Evolutionary conservation across 139 green algal species (phyloP).

Genomic region (Astrephomene gubernaculifera): DNA sequence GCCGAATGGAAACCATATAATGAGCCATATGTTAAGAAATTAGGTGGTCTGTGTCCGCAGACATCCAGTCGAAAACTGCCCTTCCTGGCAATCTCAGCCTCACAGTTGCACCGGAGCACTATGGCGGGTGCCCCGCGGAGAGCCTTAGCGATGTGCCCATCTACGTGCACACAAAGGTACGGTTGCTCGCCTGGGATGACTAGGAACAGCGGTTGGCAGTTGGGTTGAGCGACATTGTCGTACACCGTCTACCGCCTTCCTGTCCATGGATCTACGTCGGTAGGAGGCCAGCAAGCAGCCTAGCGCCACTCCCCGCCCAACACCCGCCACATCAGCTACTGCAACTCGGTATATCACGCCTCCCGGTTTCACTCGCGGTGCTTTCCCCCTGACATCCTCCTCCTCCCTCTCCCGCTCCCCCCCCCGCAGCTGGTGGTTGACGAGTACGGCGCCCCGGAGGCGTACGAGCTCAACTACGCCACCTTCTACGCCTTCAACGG

Average conservation of each 20-base stretch:
- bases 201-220: too few species aligned
- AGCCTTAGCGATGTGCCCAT: slow-evolving; percentile 5
- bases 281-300: too few species aligned
- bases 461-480: slow-evolving; percentile 45
- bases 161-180: slow-evolving; percentile 32
- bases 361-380: too few species aligned
- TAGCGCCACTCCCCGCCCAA: too few species aligned
- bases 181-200: too few species aligned
- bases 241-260: too few species aligned
- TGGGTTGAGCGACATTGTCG: too few species aligned
- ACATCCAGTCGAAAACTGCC: background rate
- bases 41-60: background rate
- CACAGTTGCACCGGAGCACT: background rate
- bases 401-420: background rate
- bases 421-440: slow-evolving; percentile 16
- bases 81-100: slow-evolving; percentile 17
- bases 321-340: too few species aligned
- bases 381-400: too few species aligned
- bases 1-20: background rate
- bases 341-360: too few species aligned
- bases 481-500: slow-evolving; percentile 40
- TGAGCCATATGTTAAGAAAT: too few species aligned
- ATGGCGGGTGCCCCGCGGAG: background rate
- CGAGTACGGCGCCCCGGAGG: background rate
- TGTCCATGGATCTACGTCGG: too few species aligned